Conservation (phyloP, 331 rosid species). For the Rhamnella rubrinervis region DNA sequence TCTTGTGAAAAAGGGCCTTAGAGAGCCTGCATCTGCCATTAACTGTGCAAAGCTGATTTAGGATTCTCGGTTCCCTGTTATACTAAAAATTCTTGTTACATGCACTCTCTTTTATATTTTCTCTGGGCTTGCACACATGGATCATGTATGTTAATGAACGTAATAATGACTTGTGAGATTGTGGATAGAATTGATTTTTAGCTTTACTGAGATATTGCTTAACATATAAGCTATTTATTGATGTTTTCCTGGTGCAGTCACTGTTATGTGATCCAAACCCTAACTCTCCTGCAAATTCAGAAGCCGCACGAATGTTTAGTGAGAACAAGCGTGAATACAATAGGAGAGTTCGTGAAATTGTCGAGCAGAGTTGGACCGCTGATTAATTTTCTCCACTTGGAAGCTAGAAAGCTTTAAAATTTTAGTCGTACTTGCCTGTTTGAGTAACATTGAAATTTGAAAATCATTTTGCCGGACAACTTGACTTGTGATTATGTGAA, state of each 20-base stretch:
- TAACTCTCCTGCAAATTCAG: constrained; percentile 94
- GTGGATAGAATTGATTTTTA: not conserved
- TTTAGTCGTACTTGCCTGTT: constrained; percentile 37
- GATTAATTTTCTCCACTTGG: constrained; percentile 47
- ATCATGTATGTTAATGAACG: no score
- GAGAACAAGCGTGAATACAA: constrained; percentile 97
- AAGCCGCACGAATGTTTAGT: constrained; percentile 95
- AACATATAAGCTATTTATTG: not conserved
- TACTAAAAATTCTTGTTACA: no score
- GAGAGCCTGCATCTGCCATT: no score
- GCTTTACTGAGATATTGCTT: no score
- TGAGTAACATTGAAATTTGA: constrained; percentile 39
- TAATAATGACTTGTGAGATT: not conserved
- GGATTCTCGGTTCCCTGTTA: no score
- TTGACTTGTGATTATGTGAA: constrained; percentile 25
- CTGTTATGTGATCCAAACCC: constrained; percentile 96
- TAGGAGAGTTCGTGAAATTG: constrained; percentile 81
- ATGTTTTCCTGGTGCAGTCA: constrained; percentile 59
- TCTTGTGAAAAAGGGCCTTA: no score
- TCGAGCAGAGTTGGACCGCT: constrained; percentile 99
- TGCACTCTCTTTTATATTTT: no score
- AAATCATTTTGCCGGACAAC: constrained; percentile 39
- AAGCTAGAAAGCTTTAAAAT: constrained; percentile 28
- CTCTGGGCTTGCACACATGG: no score
- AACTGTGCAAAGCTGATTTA: no score